phyloP scores from a whole-genome alignment of 352 stramenopile genomes.

The Pythium dissimile region DNA sequence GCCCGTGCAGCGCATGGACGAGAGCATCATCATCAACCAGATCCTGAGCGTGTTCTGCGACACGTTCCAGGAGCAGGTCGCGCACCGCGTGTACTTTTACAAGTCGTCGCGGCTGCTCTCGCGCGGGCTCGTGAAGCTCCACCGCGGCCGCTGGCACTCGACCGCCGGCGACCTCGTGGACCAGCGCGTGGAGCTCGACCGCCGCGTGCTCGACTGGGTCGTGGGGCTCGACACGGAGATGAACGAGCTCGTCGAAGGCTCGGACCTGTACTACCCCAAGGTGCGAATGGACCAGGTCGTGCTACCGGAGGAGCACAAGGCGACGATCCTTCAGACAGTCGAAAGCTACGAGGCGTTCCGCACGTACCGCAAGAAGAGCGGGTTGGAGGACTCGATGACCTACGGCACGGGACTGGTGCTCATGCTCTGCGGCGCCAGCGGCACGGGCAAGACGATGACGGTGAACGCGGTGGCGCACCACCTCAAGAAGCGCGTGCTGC shows the following conservation, averaged over 20 bases:
- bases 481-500: slow-evolving; percentile 82
- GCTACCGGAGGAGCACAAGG: slow-evolving; percentile 81
- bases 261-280: slow-evolving; percentile 83
- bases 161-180: slow-evolving; percentile 83
- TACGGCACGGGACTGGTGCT: slow-evolving; percentile 80
- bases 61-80: slow-evolving; percentile 86
- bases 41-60: slow-evolving; percentile 87
- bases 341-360: slow-evolving; percentile 83
- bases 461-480: slow-evolving; percentile 85
- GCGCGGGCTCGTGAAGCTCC: slow-evolving; percentile 76
- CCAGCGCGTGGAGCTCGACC: slow-evolving; percentile 82
- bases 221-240: slow-evolving; percentile 87
- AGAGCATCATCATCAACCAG: slow-evolving; percentile 89
- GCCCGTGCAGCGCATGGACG: slow-evolving; percentile 84
- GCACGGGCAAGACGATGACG: slow-evolving; percentile 91
- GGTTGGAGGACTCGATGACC: slow-evolving; percentile 68
- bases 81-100: slow-evolving; percentile 87
- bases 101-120: slow-evolving; percentile 78
- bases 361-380: slow-evolving; percentile 74
- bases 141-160: slow-evolving; percentile 79
- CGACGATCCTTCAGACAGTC: slow-evolving; percentile 73
- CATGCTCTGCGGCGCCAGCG: slow-evolving; percentile 76
- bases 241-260: slow-evolving; percentile 88
- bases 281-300: slow-evolving; percentile 83
- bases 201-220: slow-evolving; percentile 83